Evolutionary conservation across 202 grass and related monocot species (phyloP).

Genomic region (Setaria italica): DNA sequence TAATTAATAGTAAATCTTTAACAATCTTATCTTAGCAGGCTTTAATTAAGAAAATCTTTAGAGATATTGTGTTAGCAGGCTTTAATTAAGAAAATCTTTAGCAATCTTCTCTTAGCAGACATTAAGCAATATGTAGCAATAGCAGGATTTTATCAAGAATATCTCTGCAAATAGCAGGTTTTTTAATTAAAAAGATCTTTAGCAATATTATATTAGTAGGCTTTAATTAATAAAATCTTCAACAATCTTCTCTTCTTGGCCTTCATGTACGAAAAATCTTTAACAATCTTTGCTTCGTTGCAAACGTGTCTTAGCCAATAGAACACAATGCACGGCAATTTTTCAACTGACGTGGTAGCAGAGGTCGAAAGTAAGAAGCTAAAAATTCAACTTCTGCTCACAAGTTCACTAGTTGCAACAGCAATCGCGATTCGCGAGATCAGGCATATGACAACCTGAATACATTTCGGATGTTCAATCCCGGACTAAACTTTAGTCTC

Average conservation of each 20-base stretch:
- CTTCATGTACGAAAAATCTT: background rate
- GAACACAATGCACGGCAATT: background rate
- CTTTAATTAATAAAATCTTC: background rate
- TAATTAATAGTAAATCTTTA: background rate
- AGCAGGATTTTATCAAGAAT: background rate
- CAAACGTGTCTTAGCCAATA: background rate
- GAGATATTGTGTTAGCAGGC: background rate
- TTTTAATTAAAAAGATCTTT: background rate
- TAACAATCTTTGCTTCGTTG: background rate
- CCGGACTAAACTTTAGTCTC: no score
- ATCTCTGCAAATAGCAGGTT: background rate
- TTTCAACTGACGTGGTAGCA: background rate
- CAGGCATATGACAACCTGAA: background rate
- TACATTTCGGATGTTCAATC: background rate
- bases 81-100: background rate
- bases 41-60: background rate
- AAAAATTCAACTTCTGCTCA: background rate
- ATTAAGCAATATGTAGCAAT: no score
- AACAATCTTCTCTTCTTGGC: background rate
- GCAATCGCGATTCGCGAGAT: background rate
- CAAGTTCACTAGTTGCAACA: background rate
- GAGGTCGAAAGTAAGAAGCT: background rate
- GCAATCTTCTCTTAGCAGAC: background rate
- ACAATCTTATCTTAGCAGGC: background rate
- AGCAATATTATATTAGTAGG: background rate